phyloP scores from a whole-genome alignment of 768 basidiomycete species.

The Galerina sulciceps region DNA sequence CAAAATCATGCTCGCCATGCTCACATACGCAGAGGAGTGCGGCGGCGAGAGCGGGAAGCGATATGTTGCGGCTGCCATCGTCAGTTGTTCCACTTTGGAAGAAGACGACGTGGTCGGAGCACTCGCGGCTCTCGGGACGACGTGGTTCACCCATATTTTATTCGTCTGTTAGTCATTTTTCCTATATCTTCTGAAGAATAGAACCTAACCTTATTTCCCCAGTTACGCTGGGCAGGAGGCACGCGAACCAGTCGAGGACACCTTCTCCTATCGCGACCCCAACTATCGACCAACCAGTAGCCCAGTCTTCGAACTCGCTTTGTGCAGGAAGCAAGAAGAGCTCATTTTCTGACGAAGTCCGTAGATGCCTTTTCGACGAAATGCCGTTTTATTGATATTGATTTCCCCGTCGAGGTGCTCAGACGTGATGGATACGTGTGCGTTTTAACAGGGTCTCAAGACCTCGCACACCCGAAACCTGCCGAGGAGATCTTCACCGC shows the following conservation, averaged over 20 bases:
- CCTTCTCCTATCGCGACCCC: too few species aligned
- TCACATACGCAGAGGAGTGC: slow-evolving; percentile 10
- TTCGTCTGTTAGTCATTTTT: slow-evolving; percentile 14
- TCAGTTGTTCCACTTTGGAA: not conserved
- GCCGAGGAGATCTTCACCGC: not conserved
- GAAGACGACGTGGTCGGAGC: slow-evolving; percentile 14
- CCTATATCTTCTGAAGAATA: not conserved
- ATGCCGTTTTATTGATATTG: not conserved
- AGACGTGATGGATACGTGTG: slow-evolving; percentile 13
- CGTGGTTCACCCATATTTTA: slow-evolving; percentile 16
- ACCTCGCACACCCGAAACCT: slow-evolving; percentile 1
- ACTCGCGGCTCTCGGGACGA: slow-evolving; percentile 7
- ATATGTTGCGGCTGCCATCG: slow-evolving; percentile 18
- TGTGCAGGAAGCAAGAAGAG: not conserved
- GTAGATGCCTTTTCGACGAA: not conserved
- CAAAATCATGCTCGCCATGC: slow-evolving; percentile 15
- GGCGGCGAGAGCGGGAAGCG: slow-evolving; percentile 19
- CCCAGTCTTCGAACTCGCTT: too few species aligned
- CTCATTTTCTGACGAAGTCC: not conserved
- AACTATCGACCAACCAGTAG: not conserved
- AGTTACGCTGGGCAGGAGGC: too few species aligned
- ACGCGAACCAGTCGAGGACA: too few species aligned
- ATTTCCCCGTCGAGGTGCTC: slow-evolving; percentile 8
- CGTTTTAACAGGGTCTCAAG: slow-evolving; percentile 12
- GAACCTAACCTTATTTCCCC: not conserved